phyloP scores from a whole-genome alignment of 1,139 yeast species.

The Dujonia santamariae region DNA sequence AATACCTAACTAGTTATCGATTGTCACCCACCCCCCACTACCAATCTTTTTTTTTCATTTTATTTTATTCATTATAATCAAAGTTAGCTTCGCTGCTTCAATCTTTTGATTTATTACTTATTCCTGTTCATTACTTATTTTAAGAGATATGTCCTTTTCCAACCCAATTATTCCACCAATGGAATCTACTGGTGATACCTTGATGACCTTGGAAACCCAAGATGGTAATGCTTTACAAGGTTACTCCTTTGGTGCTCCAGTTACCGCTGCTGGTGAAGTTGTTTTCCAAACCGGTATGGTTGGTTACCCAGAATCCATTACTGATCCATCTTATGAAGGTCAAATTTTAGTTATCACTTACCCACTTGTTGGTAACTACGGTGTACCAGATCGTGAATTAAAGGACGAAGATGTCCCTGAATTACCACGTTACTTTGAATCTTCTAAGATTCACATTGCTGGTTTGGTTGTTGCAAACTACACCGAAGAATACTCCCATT shows the following conservation, averaged over 20 bases:
- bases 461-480: constrained; percentile 97
- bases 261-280: constrained; percentile 90
- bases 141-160: constrained; percentile 32
- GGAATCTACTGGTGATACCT: constrained; percentile 74
- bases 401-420: constrained; percentile 71
- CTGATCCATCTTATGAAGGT: constrained; percentile 98
- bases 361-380: constrained; percentile 97
- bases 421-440: constrained; percentile 91
- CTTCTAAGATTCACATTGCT: constrained; percentile 87
- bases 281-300: constrained; percentile 99
- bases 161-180: constrained; percentile 88
- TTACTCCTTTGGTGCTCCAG: constrained; percentile 95
- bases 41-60: too few relatives aligned
- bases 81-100: too few relatives aligned
- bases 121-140: too few relatives aligned
- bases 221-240: constrained; percentile 92
- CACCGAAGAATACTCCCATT: constrained; percentile 94
- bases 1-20: too few relatives aligned
- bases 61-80: too few relatives aligned
- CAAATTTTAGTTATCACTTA: constrained; percentile 95
- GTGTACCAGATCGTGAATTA: constrained; percentile 89
- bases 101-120: too few relatives aligned
- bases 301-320: constrained; percentile 97
- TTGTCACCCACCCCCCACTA: too few relatives aligned
- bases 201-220: constrained; percentile 87